Percentiles rank a stretch among this genome's conserved stretches.
Conservation (phyloP, 1,284 basidiomycete species). For the Takashimella koratensis region DNA sequence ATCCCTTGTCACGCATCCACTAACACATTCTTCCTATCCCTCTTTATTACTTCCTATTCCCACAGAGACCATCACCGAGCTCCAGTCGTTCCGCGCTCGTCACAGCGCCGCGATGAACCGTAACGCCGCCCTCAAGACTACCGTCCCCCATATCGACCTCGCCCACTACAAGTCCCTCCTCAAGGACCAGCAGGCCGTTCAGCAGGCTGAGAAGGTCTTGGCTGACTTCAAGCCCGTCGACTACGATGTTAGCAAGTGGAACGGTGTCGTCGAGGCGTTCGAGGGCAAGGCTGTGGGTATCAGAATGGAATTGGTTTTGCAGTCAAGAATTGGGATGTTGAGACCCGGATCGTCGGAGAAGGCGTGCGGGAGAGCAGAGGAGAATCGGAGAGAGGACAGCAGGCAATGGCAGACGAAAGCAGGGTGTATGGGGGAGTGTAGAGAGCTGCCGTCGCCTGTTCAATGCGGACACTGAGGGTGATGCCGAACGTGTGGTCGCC, state of each 20-base stretch:
- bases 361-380: background rate
- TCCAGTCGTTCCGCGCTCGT: conserved; percentile 96
- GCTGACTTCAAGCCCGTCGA: conserved; percentile 90
- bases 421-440: background rate
- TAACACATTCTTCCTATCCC: background rate
- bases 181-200: conserved; percentile 89
- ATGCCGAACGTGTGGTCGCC: too few species aligned
- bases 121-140: conserved; percentile 63
- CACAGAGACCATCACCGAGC: conserved; percentile 77
- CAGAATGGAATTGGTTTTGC: conserved; percentile 49
- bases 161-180: conserved; percentile 84
- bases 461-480: too few species aligned
- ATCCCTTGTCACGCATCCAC: background rate
- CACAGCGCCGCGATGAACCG: conserved; percentile 82
- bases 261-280: conserved; percentile 96
- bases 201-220: conserved; percentile 87
- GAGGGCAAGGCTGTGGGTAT: conserved; percentile 76
- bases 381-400: background rate
- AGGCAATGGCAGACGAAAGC: background rate
- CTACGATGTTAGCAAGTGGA: conserved; percentile 87
- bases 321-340: conserved; percentile 1
- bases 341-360: conserved; percentile 5
- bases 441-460: too few species aligned
- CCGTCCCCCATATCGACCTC: conserved; percentile 68
- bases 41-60: background rate